phyloP scores from a whole-genome alignment of 2,329 filamentous ascomycete genomes.

The Phaeomoniella chlamydospora region DNA sequence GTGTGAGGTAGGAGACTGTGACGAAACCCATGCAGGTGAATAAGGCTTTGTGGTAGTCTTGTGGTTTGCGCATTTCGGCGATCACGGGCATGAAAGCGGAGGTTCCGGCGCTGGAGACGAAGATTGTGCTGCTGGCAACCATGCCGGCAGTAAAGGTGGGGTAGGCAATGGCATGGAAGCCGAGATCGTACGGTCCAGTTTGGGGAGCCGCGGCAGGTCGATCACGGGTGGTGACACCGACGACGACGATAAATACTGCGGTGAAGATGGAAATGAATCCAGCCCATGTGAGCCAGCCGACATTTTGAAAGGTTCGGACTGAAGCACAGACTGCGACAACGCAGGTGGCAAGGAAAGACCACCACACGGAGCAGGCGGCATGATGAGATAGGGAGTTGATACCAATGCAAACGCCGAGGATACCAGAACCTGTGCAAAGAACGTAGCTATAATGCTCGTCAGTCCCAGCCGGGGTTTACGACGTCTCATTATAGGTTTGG shows the following conservation, averaged over 20 bases:
- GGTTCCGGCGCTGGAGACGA: conserved; percentile 44
- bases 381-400: conserved; percentile 47
- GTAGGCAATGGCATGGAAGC: conserved; percentile 40
- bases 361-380: conserved; percentile 45
- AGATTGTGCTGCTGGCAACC: conserved; percentile 42
- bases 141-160: conserved; percentile 46
- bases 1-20: conserved; percentile 41
- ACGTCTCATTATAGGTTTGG: background rate
- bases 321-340: conserved; percentile 35
- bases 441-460: conserved; percentile 30
- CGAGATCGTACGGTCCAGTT: conserved; percentile 43
- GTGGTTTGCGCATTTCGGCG: conserved; percentile 47
- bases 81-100: conserved; percentile 51
- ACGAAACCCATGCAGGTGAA: conserved; percentile 45
- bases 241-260: conserved; percentile 43
- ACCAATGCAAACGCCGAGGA: conserved; percentile 43
- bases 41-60: conserved; percentile 45
- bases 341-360: conserved; percentile 36
- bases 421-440: conserved; percentile 41
- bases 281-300: conserved; percentile 47
- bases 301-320: conserved; percentile 44
- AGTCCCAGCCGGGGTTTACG: background rate
- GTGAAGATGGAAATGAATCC: conserved; percentile 44
- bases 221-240: conserved; percentile 42
- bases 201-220: conserved; percentile 47